Percentiles rank a stretch among this genome's conserved stretches.
phyloP scores from a whole-genome alignment of 2,329 filamentous ascomycete species.

The Verticillium isaacii region DNA sequence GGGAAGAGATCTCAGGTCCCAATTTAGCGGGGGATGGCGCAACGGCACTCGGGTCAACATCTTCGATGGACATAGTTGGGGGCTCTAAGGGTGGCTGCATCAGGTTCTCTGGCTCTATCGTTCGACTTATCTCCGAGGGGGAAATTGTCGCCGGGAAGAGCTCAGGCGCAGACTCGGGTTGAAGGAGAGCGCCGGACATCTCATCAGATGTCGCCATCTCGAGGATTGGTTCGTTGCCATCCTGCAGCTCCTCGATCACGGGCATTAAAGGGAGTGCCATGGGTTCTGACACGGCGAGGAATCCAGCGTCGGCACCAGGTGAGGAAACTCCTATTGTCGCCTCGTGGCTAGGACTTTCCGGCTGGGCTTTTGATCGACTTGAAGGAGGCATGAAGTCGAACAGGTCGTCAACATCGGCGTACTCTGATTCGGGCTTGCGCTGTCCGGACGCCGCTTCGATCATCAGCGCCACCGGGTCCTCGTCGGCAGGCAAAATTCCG shows the following conservation, averaged over 20 bases:
- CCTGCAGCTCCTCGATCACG: background rate
- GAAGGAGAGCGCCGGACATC: background rate
- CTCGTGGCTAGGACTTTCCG: background rate
- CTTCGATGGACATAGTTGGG: background rate
- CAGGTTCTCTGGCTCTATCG: constrained; percentile 16
- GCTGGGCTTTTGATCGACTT: background rate
- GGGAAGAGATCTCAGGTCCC: background rate
- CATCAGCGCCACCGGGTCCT: background rate
- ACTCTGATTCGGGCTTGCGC: constrained; percentile 4
- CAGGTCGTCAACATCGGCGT: background rate
- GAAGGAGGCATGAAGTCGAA: background rate
- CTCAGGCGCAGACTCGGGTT: background rate
- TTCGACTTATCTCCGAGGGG: constrained; percentile 30
- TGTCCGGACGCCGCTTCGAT: constrained; percentile 8
- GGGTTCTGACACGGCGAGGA: background rate
- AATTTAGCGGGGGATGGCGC: constrained; percentile 6
- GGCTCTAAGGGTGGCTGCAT: constrained; percentile 6
- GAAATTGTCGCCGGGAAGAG: constrained; percentile 26
- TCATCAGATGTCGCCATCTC: background rate
- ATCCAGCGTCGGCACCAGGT: background rate
- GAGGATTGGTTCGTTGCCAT: background rate
- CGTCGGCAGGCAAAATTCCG: background rate
- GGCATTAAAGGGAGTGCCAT: background rate
- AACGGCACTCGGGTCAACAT: constrained; percentile 3
- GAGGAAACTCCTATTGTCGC: background rate